Conservation (phyloP, 2,329 filamentous ascomycete species). For the Phialophora tarda region DNA sequence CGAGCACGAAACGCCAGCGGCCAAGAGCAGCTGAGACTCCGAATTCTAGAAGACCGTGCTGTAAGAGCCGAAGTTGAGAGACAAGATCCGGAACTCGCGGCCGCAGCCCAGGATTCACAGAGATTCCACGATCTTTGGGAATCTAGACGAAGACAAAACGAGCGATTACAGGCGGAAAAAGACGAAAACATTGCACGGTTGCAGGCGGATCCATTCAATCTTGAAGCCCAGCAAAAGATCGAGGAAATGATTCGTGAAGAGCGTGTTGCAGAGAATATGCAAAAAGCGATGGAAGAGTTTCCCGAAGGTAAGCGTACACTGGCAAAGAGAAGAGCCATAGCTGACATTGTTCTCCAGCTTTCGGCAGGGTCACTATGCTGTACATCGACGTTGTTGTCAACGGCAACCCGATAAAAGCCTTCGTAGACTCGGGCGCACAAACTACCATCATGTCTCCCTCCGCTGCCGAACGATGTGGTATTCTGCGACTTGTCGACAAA, state of each 20-base stretch:
- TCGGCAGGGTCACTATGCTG: conserved; percentile 92
- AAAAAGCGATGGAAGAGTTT: conserved; percentile 96
- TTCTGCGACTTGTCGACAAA: conserved; percentile 93
- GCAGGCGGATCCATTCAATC: conserved; percentile 92
- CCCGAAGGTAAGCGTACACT: conserved; percentile 74
- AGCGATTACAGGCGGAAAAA: conserved; percentile 74
- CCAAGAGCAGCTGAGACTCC: conserved; percentile 80
- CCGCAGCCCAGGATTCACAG: conserved; percentile 74
- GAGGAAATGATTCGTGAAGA: conserved; percentile 97
- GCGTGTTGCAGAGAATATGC: conserved; percentile 90
- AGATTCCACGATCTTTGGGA: conserved; percentile 76
- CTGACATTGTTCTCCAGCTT: conserved; percentile 48
- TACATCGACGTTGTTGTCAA: conserved; percentile 97
- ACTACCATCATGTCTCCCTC: conserved; percentile 98
- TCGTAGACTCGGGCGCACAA: conserved; percentile 96
- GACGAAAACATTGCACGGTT: conserved; percentile 81
- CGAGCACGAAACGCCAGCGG: conserved; percentile 56
- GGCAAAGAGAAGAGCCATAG: conserved; percentile 5
- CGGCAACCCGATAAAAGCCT: conserved; percentile 86
- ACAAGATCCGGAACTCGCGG: conserved; percentile 76
- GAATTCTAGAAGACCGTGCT: conserved; percentile 78
- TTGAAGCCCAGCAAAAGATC: conserved; percentile 88
- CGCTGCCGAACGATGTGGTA: conserved; percentile 88
- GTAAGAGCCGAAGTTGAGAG: conserved; percentile 73
- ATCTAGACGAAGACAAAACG: conserved; percentile 71